These are phyloP conservation scores for Tetraselmis striata DNA, from an alignment of 139 green algal species.

Conservation along the genomic window DNA sequence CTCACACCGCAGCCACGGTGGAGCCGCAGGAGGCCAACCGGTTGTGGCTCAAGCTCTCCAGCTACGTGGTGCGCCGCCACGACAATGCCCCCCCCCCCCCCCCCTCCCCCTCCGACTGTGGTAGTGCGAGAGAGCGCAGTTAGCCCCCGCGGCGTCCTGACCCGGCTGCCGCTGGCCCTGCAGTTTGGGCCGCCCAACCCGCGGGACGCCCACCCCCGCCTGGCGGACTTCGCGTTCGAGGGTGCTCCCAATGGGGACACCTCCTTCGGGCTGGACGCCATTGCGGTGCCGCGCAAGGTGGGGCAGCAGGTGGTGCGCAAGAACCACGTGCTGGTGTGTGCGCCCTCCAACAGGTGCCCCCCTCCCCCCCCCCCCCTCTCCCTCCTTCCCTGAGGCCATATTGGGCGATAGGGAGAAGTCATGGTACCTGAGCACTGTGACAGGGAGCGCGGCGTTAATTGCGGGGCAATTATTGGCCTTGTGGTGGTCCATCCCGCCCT, in stretches of 20 bases:
- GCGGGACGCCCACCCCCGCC: not conserved
- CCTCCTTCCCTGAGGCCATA: too few relatives aligned
- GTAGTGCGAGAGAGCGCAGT: too few relatives aligned
- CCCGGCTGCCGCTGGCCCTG: too few relatives aligned
- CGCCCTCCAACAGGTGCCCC: constrained; percentile 68
- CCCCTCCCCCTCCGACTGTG: too few relatives aligned
- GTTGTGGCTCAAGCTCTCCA: not conserved
- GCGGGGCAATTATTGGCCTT: too few relatives aligned
- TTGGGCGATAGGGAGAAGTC: too few relatives aligned
- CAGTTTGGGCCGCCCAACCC: constrained; percentile 14
- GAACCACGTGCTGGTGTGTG: constrained; percentile 72
- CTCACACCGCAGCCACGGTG: not conserved
- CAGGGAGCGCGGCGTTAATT: too few relatives aligned
- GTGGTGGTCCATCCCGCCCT: too few relatives aligned
- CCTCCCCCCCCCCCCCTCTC: not conserved
- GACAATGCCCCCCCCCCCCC: too few relatives aligned
- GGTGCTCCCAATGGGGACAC: not conserved
- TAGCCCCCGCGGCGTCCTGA: too few relatives aligned
- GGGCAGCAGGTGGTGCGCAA: constrained; percentile 33
- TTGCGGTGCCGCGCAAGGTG: constrained; percentile 17
- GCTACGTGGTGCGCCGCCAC: not conserved
- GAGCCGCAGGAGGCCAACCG: not conserved
- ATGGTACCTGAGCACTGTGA: too few relatives aligned
- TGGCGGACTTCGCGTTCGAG: not conserved
- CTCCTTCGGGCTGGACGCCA: not conserved